Evolutionary conservation across 2,329 filamentous ascomycete species (phyloP).

Genomic region (Didymellaceae sp.): DNA sequence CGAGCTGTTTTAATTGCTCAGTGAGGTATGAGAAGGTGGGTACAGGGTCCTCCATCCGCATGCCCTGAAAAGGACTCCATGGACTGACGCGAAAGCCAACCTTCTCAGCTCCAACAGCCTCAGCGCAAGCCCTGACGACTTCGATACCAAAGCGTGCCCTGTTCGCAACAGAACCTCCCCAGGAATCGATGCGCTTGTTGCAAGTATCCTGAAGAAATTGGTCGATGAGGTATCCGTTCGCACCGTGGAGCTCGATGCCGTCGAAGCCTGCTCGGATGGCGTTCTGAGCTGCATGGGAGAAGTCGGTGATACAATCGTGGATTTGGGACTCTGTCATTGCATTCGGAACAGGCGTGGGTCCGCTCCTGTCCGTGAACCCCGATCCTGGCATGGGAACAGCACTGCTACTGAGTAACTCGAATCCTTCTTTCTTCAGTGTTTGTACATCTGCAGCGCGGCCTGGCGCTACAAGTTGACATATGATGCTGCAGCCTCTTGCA

Average conservation of each 20-base stretch:
- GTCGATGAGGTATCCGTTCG: constrained; percentile 70
- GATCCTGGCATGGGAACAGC: constrained; percentile 43
- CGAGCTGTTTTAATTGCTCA: constrained; percentile 56
- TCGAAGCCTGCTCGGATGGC: constrained; percentile 63
- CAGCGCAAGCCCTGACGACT: constrained; percentile 57
- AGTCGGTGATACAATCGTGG: constrained; percentile 44
- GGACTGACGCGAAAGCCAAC: constrained; percentile 65
- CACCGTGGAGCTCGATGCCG: constrained; percentile 62
- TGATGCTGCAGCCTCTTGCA: constrained; percentile 65
- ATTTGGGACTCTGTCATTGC: constrained; percentile 49
- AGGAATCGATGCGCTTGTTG: constrained; percentile 59
- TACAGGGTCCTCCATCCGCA: constrained; percentile 66
- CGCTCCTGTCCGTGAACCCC: constrained; percentile 47
- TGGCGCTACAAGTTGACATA: constrained; percentile 65
- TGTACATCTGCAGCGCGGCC: constrained; percentile 59
- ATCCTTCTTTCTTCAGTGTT: constrained; percentile 39
- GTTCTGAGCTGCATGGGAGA: constrained; percentile 50
- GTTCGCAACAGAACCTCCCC: constrained; percentile 59
- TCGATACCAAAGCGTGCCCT: constrained; percentile 60
- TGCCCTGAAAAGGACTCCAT: constrained; percentile 66
- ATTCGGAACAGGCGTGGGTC: neutral
- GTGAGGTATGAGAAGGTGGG: constrained; percentile 68
- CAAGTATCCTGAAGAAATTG: constrained; percentile 67
- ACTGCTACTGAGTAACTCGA: constrained; percentile 39
- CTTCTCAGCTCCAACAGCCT: constrained; percentile 62